Conservation (phyloP, 768 basidiomycete species). For the Naganishia vaughanmartiniae region DNA sequence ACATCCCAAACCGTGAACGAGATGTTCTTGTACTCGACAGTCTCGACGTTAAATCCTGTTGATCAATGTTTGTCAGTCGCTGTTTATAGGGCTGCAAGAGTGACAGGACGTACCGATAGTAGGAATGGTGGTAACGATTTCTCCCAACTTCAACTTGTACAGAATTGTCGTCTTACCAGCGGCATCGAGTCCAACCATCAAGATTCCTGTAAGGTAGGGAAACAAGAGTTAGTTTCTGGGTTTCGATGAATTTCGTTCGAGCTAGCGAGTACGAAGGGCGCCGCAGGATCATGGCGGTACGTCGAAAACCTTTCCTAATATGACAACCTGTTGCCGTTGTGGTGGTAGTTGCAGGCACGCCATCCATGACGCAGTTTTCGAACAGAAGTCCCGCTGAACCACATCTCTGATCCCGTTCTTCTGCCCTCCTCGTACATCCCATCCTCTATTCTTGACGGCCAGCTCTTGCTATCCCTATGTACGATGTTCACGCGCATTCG, state of each 20-base stretch:
- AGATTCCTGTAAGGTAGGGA: constrained; percentile 68
- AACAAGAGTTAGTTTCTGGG: background rate
- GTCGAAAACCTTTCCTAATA: too few species aligned
- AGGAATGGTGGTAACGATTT: constrained; percentile 99
- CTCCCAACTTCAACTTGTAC: constrained; percentile 99
- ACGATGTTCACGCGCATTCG: background rate
- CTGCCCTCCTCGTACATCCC: background rate
- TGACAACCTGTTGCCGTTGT: too few species aligned
- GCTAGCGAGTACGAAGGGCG: too few species aligned
- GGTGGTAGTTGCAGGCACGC: background rate
- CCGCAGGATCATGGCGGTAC: too few species aligned
- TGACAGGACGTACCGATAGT: constrained; percentile 77
- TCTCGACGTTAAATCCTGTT: constrained; percentile 98
- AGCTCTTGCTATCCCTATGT: background rate
- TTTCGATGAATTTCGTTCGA: background rate
- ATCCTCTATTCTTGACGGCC: background rate
- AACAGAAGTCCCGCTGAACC: background rate
- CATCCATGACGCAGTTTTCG: background rate
- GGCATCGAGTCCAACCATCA: constrained; percentile 99
- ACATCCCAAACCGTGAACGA: constrained; percentile 99
- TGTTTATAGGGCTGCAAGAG: background rate
- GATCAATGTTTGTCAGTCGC: constrained; percentile 27
- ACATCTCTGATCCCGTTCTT: constrained; percentile 15
- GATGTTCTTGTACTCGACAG: constrained; percentile 99
- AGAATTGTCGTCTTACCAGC: constrained; percentile 95